Base-by-base conservation (phyloP, 1,139 yeast genomes). In the Debaryomyces sp. region DNA sequence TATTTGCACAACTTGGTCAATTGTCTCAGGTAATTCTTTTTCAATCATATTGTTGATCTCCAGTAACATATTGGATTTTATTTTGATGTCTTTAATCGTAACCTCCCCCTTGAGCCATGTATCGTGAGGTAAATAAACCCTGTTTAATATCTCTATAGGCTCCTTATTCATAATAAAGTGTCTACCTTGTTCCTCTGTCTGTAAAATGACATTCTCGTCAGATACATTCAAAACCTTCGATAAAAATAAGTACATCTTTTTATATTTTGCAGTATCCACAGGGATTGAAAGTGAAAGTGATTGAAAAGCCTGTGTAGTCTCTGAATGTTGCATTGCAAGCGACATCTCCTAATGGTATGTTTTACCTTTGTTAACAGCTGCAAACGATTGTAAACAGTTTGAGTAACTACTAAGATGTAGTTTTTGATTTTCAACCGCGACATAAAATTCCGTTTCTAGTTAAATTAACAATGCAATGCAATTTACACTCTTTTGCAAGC, bases 61-160 rank as follows among this genome's bases (percentile, higher is more conserved):
- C 17, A 55, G 57, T 42, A 76, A 58, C 52, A 75, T 57, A 8
- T 70, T 59, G 13, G 62, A 61, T 54, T 76, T 76, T 37, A 72
- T 61, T 46, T 66, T 68, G 47, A 65, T 52, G 47, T 74, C 74
- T 43, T 66, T 63, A 23, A 75, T 62, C 23, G 55, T 50, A 2
- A 75, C 60, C 27, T 69, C 71, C 26, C 70, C 71, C 41, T 59
- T 58, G 27, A 71, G 56, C 81, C 81, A 76, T 22, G 73, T 52
- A 50, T 75, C 78, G n/a, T 52, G 50, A 1, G 80, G 78, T n/a
- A 75, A 58, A 1, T 59, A 58, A 2, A 75, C 61, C 39, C 67
- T 69, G 8, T 76, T 73, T 24, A 75, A 53, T 12, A 73, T 57
- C 44, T 72, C 77, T 6, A 51, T 43, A 5, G 42, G 43, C 6